Percentiles rank a stretch among this genome's conserved stretches.
Conservation (phyloP, 805 yeast genomes). For the Yarrowia alimentaria region DNA sequence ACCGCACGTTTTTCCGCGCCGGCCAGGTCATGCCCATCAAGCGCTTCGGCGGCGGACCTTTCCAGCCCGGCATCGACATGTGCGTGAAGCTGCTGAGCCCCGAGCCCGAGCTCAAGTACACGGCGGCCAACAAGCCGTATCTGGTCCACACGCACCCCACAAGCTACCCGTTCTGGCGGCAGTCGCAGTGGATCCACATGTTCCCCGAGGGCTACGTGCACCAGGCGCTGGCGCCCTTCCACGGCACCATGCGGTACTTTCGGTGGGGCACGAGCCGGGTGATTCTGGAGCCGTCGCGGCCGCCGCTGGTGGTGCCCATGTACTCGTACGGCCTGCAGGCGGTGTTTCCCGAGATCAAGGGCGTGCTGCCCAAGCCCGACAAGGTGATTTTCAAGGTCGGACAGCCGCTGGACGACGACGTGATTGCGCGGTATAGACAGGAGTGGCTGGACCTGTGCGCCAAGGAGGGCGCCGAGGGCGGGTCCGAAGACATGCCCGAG, state of each 20-base stretch:
- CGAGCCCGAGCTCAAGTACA: slow-evolving; percentile 2
- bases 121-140: slow-evolving; percentile 6
- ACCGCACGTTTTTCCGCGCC: slow-evolving; percentile 62
- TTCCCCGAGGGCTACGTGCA: slow-evolving; percentile 95
- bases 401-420: slow-evolving; percentile 58
- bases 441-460: slow-evolving; percentile 68
- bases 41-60: slow-evolving; percentile 87
- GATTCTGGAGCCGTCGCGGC: slow-evolving; percentile 73
- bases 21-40: slow-evolving; percentile 88
- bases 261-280: slow-evolving; percentile 92
- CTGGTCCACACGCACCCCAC: slow-evolving; percentile 24
- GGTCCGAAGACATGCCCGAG: slow-evolving; percentile 52
- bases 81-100: slow-evolving; percentile 67
- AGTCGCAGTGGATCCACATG: slow-evolving; percentile 72
- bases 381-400: slow-evolving; percentile 72
- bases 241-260: slow-evolving; percentile 88
- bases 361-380: slow-evolving; percentile 58
- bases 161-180: slow-evolving; percentile 17
- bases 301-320: slow-evolving; percentile 86
- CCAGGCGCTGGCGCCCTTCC: slow-evolving; percentile 64
- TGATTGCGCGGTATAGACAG: slow-evolving; percentile 58
- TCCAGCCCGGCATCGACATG: slow-evolving; percentile 87
- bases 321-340: slow-evolving; percentile 83
- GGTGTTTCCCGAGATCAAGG: slow-evolving; percentile 68
- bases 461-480: slow-evolving; percentile 51